Evolutionary conservation across 768 basidiomycete genomes (phyloP), one percentile per base, ranked within the genome.

Genomic region (Pisolithus albus): DNA sequence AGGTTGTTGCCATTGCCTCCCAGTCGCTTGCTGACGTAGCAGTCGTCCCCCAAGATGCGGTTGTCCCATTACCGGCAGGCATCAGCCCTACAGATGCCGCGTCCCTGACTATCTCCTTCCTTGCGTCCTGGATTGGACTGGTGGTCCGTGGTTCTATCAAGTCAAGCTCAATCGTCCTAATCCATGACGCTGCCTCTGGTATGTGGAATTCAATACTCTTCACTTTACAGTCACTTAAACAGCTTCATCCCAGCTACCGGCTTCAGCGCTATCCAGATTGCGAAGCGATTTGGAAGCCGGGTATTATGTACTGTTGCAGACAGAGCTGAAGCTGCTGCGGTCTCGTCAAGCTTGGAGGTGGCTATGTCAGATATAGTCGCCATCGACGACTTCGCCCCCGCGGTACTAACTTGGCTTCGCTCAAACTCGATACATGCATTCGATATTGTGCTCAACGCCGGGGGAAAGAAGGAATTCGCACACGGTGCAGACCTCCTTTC

Each of bases 131-230:
- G 64, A 57, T 63, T 15, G 65, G 65, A 40, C 53, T 66, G 24
- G 55, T 60, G 15, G 42, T 40, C 2, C 57, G 56, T 18, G 59
- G 52, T 40, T 47, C 52, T 11, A 53, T 66, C 39, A 54, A 55
- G 0, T 39, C 62, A 4, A 53, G 55, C 47, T 66, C 64, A 9
- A 53, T 53, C 3, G 52, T 66, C 21, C 58, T 66, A 5, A 47
- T 66, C 18, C 64, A 66, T 16, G 61, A 65, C 43, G 65, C 57
- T 13, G 28, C 54, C 30, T 65, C 64, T 48, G 57, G 64, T 65
- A 50, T n/a, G 30, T n/a, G 7, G 24, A 30, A 4, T 32, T 47
- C 2, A 30, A n/a, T 10, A 13, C 3, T 36, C 4, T 3, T 16
- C 3, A 13, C 18, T 6, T 37, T 24, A 32, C 4, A 18, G 21